phyloP scores from a whole-genome alignment of 495 filamentous ascomycete species.

The Aspergillus mulundensis region DNA sequence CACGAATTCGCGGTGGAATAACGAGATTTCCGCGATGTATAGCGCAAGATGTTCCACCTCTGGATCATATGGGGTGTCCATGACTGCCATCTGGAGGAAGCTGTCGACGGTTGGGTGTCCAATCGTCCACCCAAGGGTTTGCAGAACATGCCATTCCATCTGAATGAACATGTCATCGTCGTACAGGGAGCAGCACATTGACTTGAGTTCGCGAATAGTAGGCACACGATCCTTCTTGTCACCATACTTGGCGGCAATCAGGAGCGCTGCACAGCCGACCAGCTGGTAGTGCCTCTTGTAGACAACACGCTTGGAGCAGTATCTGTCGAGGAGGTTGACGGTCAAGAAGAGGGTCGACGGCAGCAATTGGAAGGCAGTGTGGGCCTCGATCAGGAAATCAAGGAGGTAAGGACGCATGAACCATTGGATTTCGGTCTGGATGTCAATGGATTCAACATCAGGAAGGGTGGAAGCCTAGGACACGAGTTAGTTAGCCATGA shows the following conservation, averaged over 20 bases:
- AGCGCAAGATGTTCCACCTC: constrained; percentile 93
- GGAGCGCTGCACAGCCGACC: constrained; percentile 90
- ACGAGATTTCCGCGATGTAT: constrained; percentile 88
- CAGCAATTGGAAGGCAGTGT: constrained; percentile 87
- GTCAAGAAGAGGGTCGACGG: constrained; percentile 94
- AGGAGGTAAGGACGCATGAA: constrained; percentile 98
- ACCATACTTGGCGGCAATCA: constrained; percentile 98
- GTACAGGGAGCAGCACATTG: constrained; percentile 98
- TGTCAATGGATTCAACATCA: constrained; percentile 95
- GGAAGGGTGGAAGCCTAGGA: constrained; percentile 81
- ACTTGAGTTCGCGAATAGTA: constrained; percentile 90
- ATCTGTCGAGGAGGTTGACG: constrained; percentile 93
- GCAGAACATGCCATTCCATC: constrained; percentile 99
- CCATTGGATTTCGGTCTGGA: constrained; percentile 99
- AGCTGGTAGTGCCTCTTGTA: constrained; percentile 99
- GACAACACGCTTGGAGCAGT: constrained; percentile 96
- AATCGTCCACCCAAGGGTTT: constrained; percentile 94
- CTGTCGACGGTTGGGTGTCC: constrained; percentile 93
- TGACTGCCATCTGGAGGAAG: constrained; percentile 74
- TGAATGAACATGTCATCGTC: constrained; percentile 99
- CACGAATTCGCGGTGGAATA: constrained; percentile 96
- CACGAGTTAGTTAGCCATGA: constrained; percentile 24
- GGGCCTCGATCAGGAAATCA: constrained; percentile 97
- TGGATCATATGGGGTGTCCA: constrained; percentile 62
- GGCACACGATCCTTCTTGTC: constrained; percentile 97